Evolutionary conservation across 352 stramenopile genomes (phyloP), one percentile per base, ranked within the genome.

Genomic region (Pythium volutum): DNA sequence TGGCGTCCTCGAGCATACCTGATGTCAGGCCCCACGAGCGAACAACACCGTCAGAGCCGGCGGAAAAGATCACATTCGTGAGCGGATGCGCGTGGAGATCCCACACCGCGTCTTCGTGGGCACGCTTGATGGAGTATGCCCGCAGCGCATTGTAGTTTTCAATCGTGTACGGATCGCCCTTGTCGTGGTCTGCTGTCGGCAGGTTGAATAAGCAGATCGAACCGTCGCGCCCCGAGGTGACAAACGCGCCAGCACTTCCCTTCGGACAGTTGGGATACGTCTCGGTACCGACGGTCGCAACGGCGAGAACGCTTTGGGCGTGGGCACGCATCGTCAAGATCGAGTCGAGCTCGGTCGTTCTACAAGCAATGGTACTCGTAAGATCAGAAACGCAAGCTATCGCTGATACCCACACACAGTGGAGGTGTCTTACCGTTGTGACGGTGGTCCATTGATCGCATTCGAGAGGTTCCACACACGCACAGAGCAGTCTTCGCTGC

Each of bases 91-190:
- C 81, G 48, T 91, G 77, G 12, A 95, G 74, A 52, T 90, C 68
- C 87, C 87, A 95, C 33, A 95, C 75, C 25, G 84, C 84, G 45
- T 95, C 83, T 26, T 90, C 81, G 60, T 95, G 87, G 2, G 87
- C 84, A 57, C 77, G 75, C 36, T 91, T 90, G 14, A 92, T 68
- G 6, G 68, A 75, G 64, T 92, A 75, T 8, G 80, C 62, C 53
- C 88, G 86, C 38, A 93, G 68, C 20, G 67, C 62, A 54, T 89
- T 84, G 64, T 95, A 94, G 36, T 90, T 81, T 66, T 79, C 74
- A 43, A 83, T 85, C 25, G 79, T 81, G 52, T 81, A 81, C 23
- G 84, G 84, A 38, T 93, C 81, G 18, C 69, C 68, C 27, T 86
- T 89, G 49, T 91, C 84, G 25, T 48, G 76, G n/a, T 91, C 80